These are phyloP conservation scores for Syncephalastrum racemosum DNA, from an alignment of 371 early-diverging fungal species.

Conservation along the genomic window DNA sequence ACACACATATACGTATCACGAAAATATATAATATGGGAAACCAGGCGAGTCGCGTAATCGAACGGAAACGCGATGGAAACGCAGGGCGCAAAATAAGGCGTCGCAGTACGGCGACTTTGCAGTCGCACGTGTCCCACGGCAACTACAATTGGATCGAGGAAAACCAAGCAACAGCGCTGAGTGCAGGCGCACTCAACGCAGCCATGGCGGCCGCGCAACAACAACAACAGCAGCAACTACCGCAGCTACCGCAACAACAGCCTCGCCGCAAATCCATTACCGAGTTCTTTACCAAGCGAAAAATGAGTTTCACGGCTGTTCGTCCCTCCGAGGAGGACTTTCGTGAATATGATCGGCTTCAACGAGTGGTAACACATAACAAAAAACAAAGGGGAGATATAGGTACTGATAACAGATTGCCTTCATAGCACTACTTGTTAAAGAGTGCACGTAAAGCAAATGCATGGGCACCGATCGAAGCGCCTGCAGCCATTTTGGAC, in stretches of 20 bases:
- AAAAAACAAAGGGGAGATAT: too few relatives aligned
- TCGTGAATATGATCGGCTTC: slow-evolving; percentile 44
- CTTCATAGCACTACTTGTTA: slow-evolving; percentile 41
- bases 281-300: slow-evolving; percentile 44
- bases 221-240: slow-evolving; percentile 5
- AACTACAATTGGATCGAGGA: slow-evolving; percentile 50
- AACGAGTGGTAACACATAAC: slow-evolving; percentile 33
- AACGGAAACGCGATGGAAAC: slow-evolving; percentile 31
- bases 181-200: slow-evolving; percentile 21
- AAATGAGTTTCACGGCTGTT: slow-evolving; percentile 30
- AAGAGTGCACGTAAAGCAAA: slow-evolving; percentile 48
- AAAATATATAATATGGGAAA: slow-evolving; percentile 31
- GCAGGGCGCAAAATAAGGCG: slow-evolving; percentile 27
- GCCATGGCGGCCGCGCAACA: slow-evolving; percentile 21
- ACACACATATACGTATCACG: too few relatives aligned
- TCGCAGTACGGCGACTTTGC: slow-evolving; percentile 37
- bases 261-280: slow-evolving; percentile 47
- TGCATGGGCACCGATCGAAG: slow-evolving; percentile 34
- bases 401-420: background rate
- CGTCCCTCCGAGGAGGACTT: slow-evolving; percentile 32
- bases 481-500: slow-evolving; percentile 47
- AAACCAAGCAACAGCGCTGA: slow-evolving; percentile 24
- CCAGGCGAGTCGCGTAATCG: slow-evolving; percentile 40
- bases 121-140: slow-evolving; percentile 30
- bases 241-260: slow-evolving; percentile 10